Evolutionary conservation across 805 yeast species (phyloP).

Genomic region (Saturnispora kantuleensis): DNA sequence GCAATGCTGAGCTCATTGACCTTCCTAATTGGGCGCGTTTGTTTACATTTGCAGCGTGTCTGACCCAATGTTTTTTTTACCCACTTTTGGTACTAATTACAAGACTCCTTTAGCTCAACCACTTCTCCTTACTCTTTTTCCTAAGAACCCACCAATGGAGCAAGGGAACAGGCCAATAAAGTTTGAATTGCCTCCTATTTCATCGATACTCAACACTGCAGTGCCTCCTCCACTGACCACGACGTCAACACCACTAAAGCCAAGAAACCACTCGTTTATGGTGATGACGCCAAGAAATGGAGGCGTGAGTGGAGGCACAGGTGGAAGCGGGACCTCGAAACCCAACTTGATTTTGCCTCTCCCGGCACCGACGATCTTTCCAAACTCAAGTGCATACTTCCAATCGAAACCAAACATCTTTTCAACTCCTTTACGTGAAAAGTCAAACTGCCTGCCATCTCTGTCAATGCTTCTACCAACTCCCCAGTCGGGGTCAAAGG

Average conservation of each 20-base stretch:
- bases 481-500: slow-evolving; percentile 12
- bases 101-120: no score
- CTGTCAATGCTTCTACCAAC: slow-evolving; percentile 7
- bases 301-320: no score
- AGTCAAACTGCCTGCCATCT: neutral
- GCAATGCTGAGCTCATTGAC: neutral
- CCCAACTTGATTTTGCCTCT: slow-evolving; percentile 1
- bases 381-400: neutral
- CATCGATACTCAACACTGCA: slow-evolving; percentile 5
- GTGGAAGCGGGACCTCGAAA: no score
- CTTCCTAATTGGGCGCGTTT: slow-evolving; percentile 2
- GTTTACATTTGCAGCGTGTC: slow-evolving; percentile 5
- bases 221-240: slow-evolving; percentile 3
- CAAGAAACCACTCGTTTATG: neutral
- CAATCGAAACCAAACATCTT: neutral
- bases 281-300: no score
- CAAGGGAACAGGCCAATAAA: neutral
- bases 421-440: neutral
- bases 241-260: slow-evolving; percentile 5
- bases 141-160: neutral
- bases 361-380: neutral
- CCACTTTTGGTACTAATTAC: neutral
- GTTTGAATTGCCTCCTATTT: slow-evolving; percentile 6
- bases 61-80: slow-evolving; percentile 1
- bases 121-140: no score